These are phyloP conservation scores for Rusavskia elegans DNA, from an alignment of 495 filamentous ascomycete genomes.

Conservation along the genomic window DNA sequence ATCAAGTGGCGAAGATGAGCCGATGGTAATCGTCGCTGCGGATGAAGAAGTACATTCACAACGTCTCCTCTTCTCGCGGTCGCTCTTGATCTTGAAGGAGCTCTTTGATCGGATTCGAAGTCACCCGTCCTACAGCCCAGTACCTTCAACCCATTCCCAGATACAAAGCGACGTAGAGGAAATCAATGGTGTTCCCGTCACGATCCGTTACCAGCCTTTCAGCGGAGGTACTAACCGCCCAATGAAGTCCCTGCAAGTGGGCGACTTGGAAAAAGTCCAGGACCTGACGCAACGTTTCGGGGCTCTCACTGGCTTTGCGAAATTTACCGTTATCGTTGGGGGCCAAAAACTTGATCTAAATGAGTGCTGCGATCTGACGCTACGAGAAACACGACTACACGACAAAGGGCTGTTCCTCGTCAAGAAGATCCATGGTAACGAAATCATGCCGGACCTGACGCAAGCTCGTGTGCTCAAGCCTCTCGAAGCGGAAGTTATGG, in stretches of 20 bases:
- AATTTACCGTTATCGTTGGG: constrained; percentile 38
- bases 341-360: constrained; percentile 33
- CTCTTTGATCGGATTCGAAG: constrained; percentile 36
- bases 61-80: constrained; percentile 48
- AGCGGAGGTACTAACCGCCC: constrained; percentile 38
- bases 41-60: constrained; percentile 31
- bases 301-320: constrained; percentile 53
- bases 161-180: constrained; percentile 23
- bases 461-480: constrained; percentile 24
- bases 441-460: constrained; percentile 15
- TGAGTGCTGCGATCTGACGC: constrained; percentile 20
- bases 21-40: constrained; percentile 30
- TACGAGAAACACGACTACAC: constrained; percentile 29
- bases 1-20: constrained; percentile 28
- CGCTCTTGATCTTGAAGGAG: constrained; percentile 41
- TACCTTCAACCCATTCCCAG: constrained; percentile 21
- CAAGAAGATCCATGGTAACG: constrained; percentile 24
- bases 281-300: constrained; percentile 48
- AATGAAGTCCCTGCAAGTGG: constrained; percentile 43
- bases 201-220: constrained; percentile 59
- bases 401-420: constrained; percentile 46
- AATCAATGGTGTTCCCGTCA: constrained; percentile 40
- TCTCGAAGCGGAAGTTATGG: constrained; percentile 60
- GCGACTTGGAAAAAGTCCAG: constrained; percentile 50
- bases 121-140: constrained; percentile 37